These are phyloP conservation scores for Podaxis rugospora DNA, from an alignment of 768 basidiomycete genomes.

Conservation along the genomic window DNA sequence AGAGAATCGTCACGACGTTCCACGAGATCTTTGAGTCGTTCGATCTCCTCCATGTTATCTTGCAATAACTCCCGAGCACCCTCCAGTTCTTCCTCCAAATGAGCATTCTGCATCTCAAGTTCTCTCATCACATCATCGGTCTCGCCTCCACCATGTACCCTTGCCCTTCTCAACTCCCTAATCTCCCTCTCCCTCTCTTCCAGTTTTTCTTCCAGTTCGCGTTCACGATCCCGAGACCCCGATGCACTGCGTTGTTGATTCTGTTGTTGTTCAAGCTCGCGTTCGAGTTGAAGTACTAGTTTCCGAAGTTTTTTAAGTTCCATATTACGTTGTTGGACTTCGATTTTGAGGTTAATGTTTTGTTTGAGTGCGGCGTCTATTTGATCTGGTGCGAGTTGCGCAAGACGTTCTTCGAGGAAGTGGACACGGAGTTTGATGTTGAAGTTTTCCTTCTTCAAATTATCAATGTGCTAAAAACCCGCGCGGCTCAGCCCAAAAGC, in stretches of 20 bases:
- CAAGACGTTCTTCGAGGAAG: constrained; percentile 90
- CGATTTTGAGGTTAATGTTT: constrained; percentile 90
- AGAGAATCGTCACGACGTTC: constrained; percentile 45
- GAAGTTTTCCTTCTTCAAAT: constrained; percentile 96
- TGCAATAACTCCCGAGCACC: constrained; percentile 64
- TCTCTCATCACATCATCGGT: constrained; percentile 57
- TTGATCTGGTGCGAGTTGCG: constrained; percentile 86
- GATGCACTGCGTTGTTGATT: constrained; percentile 38
- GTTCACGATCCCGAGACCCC: constrained; percentile 16
- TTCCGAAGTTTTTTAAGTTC: constrained; percentile 93
- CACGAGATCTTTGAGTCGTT: constrained; percentile 64
- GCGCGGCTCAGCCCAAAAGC: background rate
- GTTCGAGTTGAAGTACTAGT: constrained; percentile 77
- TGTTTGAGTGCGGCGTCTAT: constrained; percentile 89
- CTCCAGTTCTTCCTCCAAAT: constrained; percentile 72
- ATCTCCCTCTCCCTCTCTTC: constrained; percentile 59
- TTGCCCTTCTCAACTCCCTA: constrained; percentile 57
- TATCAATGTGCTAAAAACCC: constrained; percentile 77
- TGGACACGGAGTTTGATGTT: constrained; percentile 94
- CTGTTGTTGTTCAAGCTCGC: constrained; percentile 70
- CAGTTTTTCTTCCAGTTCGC: constrained; percentile 11
- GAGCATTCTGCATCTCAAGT: constrained; percentile 55
- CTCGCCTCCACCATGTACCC: constrained; percentile 23
- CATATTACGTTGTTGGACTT: constrained; percentile 83
- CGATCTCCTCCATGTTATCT: constrained; percentile 83